These are phyloP conservation scores for Dalbergia cultrata DNA, from an alignment of 306 rosid species.

Conservation along the genomic window DNA sequence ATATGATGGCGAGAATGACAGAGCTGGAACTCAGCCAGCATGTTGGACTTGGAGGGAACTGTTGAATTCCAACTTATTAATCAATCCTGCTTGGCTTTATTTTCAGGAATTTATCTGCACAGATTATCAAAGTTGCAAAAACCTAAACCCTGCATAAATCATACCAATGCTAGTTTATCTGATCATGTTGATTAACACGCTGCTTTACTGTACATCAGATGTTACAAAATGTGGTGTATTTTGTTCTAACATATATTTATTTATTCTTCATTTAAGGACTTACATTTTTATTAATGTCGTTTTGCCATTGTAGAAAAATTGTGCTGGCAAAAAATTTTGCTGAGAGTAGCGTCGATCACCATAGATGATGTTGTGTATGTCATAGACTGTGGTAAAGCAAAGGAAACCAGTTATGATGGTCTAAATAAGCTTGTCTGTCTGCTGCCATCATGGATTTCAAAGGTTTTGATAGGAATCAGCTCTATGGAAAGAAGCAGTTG, in stretches of 20 bases:
- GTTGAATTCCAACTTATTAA: neutral
- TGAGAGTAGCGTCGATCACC: constrained; percentile 88
- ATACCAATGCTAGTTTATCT: too few relatives aligned
- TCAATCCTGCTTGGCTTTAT: constrained; percentile 26
- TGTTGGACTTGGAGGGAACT: constrained; percentile 4
- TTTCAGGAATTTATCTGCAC: constrained; percentile 10
- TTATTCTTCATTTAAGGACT: constrained; percentile 29
- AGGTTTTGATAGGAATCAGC: too few relatives aligned
- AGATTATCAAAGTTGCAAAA: neutral
- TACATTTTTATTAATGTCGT: constrained; percentile 38
- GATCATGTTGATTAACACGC: neutral
- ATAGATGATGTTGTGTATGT: constrained; percentile 94
- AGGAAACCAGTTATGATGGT: constrained; percentile 98
- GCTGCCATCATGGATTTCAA: constrained; percentile 95
- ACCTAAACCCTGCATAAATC: too few relatives aligned
- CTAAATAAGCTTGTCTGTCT: constrained; percentile 93
- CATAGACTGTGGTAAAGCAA: constrained; percentile 97
- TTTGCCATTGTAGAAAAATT: constrained; percentile 77
- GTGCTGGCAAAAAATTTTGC: constrained; percentile 94
- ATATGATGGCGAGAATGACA: neutral
- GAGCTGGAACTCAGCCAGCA: constrained; percentile 11
- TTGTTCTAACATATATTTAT: constrained; percentile 1
- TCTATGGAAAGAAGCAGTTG: too few relatives aligned
- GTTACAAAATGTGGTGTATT: neutral
- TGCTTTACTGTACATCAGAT: constrained; percentile 19